These are phyloP conservation scores for Fragilariopsis cylindrus DNA, from an alignment of 108 stramenopile species.

Conservation along the genomic window DNA sequence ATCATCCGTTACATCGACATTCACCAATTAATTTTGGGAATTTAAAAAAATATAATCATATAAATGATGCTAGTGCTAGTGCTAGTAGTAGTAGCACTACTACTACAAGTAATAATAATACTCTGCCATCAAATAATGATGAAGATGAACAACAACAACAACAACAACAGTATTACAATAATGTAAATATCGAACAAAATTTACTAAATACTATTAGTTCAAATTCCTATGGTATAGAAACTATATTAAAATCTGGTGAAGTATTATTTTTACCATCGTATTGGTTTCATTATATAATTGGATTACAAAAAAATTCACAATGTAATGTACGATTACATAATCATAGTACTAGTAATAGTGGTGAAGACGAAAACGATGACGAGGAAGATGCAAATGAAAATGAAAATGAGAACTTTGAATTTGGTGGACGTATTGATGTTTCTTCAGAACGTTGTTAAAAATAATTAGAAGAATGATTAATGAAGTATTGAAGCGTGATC, in stretches of 20 bases:
- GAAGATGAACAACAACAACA: constrained; percentile 2
- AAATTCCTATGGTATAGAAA: constrained; percentile 56
- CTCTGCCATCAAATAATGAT: constrained; percentile 31
- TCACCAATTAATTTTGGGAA: constrained; percentile 64
- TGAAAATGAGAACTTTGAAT: too few relatives aligned
- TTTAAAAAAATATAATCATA: too few relatives aligned
- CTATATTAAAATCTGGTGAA: constrained; percentile 82
- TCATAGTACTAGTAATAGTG: too few relatives aligned
- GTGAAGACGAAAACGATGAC: too few relatives aligned
- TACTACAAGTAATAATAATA: not conserved
- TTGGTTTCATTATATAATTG: constrained; percentile 89
- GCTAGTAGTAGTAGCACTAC: too few relatives aligned
- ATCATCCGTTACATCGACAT: constrained; percentile 79
- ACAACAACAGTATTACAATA: not conserved
- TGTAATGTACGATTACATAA: constrained; percentile 65
- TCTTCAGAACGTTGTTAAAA: too few relatives aligned
- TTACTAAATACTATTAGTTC: not conserved
- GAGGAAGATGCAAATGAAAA: too few relatives aligned
- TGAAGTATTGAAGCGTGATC: too few relatives aligned
- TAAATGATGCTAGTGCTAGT: too few relatives aligned
- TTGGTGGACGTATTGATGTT: too few relatives aligned
- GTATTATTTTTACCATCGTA: constrained; percentile 83
- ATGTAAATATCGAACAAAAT: not conserved
- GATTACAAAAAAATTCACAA: constrained; percentile 80
- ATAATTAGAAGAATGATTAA: too few relatives aligned